Evolutionary conservation across 768 basidiomycete genomes (phyloP), one percentile per base, ranked within the genome.

Genomic region (Phanerochaete carnosa): DNA sequence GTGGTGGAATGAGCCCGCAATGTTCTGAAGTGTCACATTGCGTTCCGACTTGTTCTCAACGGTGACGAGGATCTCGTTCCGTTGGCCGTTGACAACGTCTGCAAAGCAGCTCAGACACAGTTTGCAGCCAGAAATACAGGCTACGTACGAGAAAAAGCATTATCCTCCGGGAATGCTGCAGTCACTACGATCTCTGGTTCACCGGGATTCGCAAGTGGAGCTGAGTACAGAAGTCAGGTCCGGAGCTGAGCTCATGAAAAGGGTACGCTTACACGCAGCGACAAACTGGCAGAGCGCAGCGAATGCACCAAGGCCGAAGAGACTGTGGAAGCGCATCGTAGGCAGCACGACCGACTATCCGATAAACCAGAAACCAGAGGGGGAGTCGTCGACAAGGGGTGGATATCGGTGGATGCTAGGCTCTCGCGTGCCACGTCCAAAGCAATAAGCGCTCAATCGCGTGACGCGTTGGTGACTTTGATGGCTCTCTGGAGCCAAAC

Each of bases 21-120:
- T 79, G 65, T 74, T 80, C 61, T 84, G 70, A 19, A 94, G 75
- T 1, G 89, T 90, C 52, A 89, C 79, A 63, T 92, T 90, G 66
- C 79, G 80, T 65, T 82, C 83, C 12, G 89, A 88, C 71, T 83
- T 89, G 74, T 92, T 94, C 73, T 92, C 90, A 13, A 94, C 78
- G 28, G 79, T 73, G 52, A 94, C 73, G 26, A 74, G 74, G 33
- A 94, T 75, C 32, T 80, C 75, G 70, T 92, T 94, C 69, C 81
- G 84, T 77, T 92, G 89, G 60, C 92, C 92, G 66, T 94, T 94
- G 32, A 93, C 85, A 52, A 94, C 77, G 61, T 92, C 92, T 94
- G 67, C n/a, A 63, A 22, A 22, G 30, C 49, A 39, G 19, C 28
- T 45, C 13, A 22, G 32, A n/a, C 43, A 37, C 46, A 12, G 25